Percentiles rank a stretch among this genome's conserved stretches.
Conservation (phyloP, 75 land plant species). For the Larix kaempferi region DNA sequence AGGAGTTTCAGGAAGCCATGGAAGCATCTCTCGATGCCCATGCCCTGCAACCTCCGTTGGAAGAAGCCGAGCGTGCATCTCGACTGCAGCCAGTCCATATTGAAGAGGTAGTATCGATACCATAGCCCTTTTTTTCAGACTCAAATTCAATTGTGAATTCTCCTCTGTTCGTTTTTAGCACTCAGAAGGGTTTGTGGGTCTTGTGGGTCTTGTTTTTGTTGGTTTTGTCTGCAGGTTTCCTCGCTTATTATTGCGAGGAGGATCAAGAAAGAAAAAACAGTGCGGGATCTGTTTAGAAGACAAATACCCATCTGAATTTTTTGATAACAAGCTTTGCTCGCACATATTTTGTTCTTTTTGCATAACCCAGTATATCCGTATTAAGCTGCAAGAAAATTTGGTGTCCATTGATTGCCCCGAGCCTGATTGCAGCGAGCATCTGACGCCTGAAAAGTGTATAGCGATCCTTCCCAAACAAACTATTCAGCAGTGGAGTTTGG, state of each 20-base stretch:
- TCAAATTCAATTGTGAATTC: not conserved
- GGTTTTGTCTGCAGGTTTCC: not conserved
- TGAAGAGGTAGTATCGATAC: not conserved
- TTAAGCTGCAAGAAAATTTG: constrained; percentile 31
- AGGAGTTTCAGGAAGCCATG: too few relatives aligned
- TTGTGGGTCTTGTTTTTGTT: not conserved
- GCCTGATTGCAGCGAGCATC: constrained; percentile 12
- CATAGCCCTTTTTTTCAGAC: not conserved
- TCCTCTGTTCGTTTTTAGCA: too few relatives aligned
- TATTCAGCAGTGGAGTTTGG: constrained; percentile 32
- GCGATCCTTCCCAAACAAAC: constrained; percentile 20
- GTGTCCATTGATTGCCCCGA: constrained; percentile 35
- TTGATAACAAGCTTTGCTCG: constrained; percentile 15
- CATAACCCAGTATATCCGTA: constrained; percentile 18
- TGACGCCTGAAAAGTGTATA: constrained; percentile 24
- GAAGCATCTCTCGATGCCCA: too few relatives aligned
- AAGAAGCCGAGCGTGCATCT: too few relatives aligned
- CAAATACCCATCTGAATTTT: not conserved
- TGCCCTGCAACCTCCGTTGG: too few relatives aligned
- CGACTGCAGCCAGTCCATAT: not conserved
- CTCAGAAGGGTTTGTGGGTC: too few relatives aligned
- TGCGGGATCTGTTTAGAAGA: constrained; percentile 42
- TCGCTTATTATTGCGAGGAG: too few relatives aligned
- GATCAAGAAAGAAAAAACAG: not conserved
- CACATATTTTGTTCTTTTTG: constrained; percentile 49